Base-by-base conservation (phyloP, 1,139 yeast species). In the Schwanniomyces etchellsii region DNA sequence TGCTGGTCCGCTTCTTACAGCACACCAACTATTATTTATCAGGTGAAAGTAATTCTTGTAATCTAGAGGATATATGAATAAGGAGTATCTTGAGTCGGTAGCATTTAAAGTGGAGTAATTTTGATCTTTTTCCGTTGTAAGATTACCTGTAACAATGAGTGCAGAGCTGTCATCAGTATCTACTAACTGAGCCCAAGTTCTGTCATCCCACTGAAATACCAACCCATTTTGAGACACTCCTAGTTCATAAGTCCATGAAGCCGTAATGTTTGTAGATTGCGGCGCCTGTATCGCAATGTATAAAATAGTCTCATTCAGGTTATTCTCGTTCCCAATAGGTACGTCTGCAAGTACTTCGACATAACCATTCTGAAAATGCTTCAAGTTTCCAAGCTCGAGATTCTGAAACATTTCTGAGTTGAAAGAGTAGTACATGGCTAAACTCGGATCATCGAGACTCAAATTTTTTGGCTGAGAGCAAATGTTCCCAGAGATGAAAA, bases 141-240 rank as follows among this genome's bases (percentile, higher is more conserved):
- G 66, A 40, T 72, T 72, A n/a, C 77, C 79, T 0, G 89, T 80
- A 16, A 74, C 74, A 21, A 88, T 61, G 35, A 86, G 60, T 0
- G 85, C 93, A 30, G 85, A 73, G 14, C 68, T 65, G 44, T 73
- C 74, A 54, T 88, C 96, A 0, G 88, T 61, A 48, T 86, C 96
- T 3, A 85, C 74, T 11, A 83, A 60, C 23, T 62, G 57, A 1
- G 84, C 71, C 65, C 78, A 70, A 18, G 77, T 57, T 13, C 74
- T 57, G 28, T 66, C 64, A 48, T 79, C 88, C 79, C 85, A 83
- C 41, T 79, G 82, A 50, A 76, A 83, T 1, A 77, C 74, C 37
- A 82, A 65, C 40, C 74, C 77, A 30, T 64, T 63, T 39, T 78
- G 81, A 1, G 91, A 82, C 3, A 78, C 72, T 2, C 88, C 91